Percentiles rank a stretch among this genome's conserved stretches.
phyloP scores from a whole-genome alignment of 2,329 filamentous ascomycete species.

The Epichloe typhina region DNA sequence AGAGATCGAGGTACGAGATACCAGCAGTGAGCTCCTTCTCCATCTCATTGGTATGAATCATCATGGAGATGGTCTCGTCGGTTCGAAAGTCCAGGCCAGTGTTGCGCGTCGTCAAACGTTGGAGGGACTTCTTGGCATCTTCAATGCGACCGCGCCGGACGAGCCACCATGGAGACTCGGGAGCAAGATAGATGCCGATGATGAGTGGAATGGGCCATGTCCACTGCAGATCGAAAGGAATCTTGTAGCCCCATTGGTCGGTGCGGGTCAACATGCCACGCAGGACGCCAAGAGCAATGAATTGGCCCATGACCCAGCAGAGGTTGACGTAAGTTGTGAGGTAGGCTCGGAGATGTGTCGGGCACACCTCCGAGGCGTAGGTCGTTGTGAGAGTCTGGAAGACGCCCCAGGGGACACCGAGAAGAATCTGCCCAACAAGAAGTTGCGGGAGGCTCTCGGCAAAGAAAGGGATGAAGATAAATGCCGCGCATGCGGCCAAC shows the following conservation, averaged over 20 bases:
- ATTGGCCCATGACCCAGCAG: slow-evolving; percentile 36
- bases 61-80: slow-evolving; percentile 35
- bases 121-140: slow-evolving; percentile 25
- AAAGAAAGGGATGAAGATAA: slow-evolving; percentile 38
- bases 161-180: slow-evolving; percentile 38
- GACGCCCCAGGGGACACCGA: slow-evolving; percentile 33
- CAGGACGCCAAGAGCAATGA: slow-evolving; percentile 30
- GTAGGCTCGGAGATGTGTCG: slow-evolving; percentile 32
- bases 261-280: slow-evolving; percentile 23
- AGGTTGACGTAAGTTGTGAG: slow-evolving; percentile 36
- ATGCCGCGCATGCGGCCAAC: slow-evolving; percentile 24
- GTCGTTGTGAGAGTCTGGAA: slow-evolving; percentile 34
- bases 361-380: slow-evolving; percentile 35
- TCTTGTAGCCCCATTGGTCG: slow-evolving; percentile 31
- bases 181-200: slow-evolving; percentile 28
- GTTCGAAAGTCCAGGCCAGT: slow-evolving; percentile 20
- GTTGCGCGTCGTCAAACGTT: slow-evolving; percentile 27
- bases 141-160: slow-evolving; percentile 27
- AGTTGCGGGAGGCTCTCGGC: slow-evolving; percentile 26
- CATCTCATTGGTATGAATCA: slow-evolving; percentile 36
- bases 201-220: slow-evolving; percentile 32
- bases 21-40: slow-evolving; percentile 28
- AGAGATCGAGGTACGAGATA: slow-evolving; percentile 32
- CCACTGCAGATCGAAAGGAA: slow-evolving; percentile 38
- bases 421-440: slow-evolving; percentile 31